Percentiles rank a stretch among this genome's conserved stretches.
These are phyloP conservation scores for Fonsecaea pedrosoi DNA, from an alignment of 2,329 filamentous ascomycete species.

Conservation along the genomic window DNA sequence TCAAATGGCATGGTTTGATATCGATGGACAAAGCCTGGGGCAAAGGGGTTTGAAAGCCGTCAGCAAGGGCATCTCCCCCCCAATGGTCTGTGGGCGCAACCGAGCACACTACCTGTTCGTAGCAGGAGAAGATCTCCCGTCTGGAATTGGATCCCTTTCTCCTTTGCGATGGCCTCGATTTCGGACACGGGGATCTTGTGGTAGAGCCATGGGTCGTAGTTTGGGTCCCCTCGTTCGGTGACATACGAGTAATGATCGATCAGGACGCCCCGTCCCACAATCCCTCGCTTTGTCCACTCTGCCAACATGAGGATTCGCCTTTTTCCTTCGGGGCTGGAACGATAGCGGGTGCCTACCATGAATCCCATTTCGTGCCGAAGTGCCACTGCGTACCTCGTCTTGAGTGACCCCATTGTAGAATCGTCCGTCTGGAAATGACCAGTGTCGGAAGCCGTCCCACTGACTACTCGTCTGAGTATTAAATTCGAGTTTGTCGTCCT, in stretches of 20 bases:
- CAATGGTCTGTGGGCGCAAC: no score
- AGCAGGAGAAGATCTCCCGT: constrained; percentile 38
- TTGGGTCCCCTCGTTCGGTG: constrained; percentile 54
- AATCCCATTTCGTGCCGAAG: constrained; percentile 46
- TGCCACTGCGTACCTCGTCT: constrained; percentile 43
- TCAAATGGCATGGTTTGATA: constrained; percentile 56
- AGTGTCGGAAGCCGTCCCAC: constrained; percentile 31
- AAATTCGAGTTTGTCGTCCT: constrained; percentile 26
- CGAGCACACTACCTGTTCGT: constrained; percentile 26
- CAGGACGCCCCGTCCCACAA: constrained; percentile 55
- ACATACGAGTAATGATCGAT: constrained; percentile 56
- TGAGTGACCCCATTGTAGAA: constrained; percentile 48
- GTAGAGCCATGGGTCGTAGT: constrained; percentile 59
- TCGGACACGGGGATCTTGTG: constrained; percentile 44
- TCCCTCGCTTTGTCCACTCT: constrained; percentile 51
- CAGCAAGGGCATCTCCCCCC: no score
- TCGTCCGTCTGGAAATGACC: constrained; percentile 43
- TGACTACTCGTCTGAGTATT: constrained; percentile 28
- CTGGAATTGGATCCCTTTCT: constrained; percentile 31
- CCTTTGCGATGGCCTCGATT: constrained; percentile 27
- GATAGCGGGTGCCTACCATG: constrained; percentile 39
- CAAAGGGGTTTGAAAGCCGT: no score
- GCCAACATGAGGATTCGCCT: constrained; percentile 21
- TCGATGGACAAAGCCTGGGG: constrained; percentile 63
- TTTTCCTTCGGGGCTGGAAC: no score